Base-by-base conservation (phyloP, 1,284 basidiomycete genomes). In the Marasmius tenuissimus region DNA sequence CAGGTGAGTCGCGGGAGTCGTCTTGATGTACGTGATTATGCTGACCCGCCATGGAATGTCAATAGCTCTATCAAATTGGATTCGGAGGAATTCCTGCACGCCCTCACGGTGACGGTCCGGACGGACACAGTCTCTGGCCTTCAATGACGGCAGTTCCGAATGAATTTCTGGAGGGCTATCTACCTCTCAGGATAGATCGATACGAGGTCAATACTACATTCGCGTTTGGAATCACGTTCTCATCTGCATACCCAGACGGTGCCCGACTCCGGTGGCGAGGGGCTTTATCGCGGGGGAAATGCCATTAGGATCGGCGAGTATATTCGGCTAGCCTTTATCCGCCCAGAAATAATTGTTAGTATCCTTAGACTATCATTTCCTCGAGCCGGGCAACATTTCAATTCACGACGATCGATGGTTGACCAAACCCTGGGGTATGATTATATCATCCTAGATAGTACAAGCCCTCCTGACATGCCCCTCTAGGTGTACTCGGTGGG, bases 381-480 rank as follows among this genome's bases (percentile, higher is more conserved):
- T 72, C 27, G 69, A 69, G 56, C 62, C 62, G 14, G 72, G 72
- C 12, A 69, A 67, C 40, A 68, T 73, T 34, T 73, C 71, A 38
- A 55, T 74, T 3, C 72, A 74, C 61, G 72, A 74, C 58, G 72
- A 74, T 49, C 66, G 72, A 8, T 73, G 72, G 70, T 67, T 71
- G 57, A 73, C 72, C 7, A 72, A 72, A 56, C 72, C 72, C 18
- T 74, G 72, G 72, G 72, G 72, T 38, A 38, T 5, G 52, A 4
- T 27, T 35, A 7, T 38, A 37, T 16, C 9, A 14, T 4, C 18
- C 1, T 5, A 16, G 4, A 38, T 12, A n/a, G 5, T 38, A 3
- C n/a, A 4, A 5, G 8, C 20, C 11, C 2, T 38, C 27, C 16
- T 54, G n/a, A 37, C 34, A 16, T n/a, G n/a, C 34, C 11, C 22